A percentile compares a stretch with the other conserved stretches of the same genome.
Conservation (phyloP, 352 stramenopile genomes). For the Elongisporangium undulatum region DNA sequence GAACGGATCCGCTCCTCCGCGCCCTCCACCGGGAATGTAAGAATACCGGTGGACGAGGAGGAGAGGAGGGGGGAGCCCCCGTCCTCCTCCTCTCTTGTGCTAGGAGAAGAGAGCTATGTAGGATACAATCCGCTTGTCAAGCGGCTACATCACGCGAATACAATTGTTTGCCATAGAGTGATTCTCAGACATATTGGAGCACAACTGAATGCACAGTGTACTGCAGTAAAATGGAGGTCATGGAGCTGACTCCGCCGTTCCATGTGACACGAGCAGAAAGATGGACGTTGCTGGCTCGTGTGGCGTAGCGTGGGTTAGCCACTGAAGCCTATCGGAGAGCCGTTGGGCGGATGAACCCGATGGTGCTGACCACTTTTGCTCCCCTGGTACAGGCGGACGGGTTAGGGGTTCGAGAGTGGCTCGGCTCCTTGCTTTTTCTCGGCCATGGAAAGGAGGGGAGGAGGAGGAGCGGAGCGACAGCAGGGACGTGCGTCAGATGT, state of each 20-base stretch:
- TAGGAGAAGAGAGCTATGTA: conserved; percentile 3
- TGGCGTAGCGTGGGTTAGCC: background rate
- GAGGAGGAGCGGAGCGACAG: background rate
- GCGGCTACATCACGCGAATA: background rate
- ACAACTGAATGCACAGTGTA: background rate
- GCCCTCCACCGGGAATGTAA: conserved; percentile 16
- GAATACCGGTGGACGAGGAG: conserved; percentile 1
- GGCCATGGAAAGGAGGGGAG: background rate
- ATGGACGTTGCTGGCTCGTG: background rate
- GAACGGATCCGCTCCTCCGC: background rate
- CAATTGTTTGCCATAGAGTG: background rate
- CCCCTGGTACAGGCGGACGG: background rate
- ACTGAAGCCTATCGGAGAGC: background rate
- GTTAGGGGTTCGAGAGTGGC: background rate
- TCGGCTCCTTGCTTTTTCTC: background rate
- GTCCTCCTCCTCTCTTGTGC: background rate
- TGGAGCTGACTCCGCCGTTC: background rate
- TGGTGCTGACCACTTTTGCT: background rate
- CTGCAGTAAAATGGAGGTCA: background rate
- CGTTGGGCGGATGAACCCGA: background rate
- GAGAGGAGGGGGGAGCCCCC: background rate
- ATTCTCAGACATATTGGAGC: background rate
- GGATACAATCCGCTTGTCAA: background rate
- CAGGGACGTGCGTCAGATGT: background rate
- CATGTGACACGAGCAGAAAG: background rate